Evolutionary conservation across 495 filamentous ascomycete genomes (phyloP).

Genomic region (Daldinia loculata): DNA sequence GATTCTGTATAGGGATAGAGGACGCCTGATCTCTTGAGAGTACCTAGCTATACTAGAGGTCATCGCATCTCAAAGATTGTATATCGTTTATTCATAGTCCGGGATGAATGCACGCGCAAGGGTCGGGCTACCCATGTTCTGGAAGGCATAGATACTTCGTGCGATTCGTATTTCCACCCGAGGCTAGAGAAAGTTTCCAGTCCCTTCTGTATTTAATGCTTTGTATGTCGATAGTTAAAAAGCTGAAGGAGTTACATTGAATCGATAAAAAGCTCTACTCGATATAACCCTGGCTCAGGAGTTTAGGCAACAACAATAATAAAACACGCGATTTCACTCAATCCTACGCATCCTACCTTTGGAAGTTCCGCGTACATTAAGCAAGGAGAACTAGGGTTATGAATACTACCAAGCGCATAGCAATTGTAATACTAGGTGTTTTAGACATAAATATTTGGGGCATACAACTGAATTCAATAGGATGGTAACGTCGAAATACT

Average conservation of each 20-base stretch:
- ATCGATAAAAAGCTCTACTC: not conserved
- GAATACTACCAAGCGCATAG: too few relatives aligned
- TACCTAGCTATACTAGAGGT: not conserved
- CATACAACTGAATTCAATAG: too few relatives aligned
- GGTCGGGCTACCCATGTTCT: not conserved
- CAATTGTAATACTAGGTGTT: too few relatives aligned
- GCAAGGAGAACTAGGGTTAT: too few relatives aligned
- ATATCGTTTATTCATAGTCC: not conserved
- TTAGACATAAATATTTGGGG: too few relatives aligned
- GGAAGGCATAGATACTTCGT: not conserved
- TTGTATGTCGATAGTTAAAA: not conserved
- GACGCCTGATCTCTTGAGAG: not conserved
- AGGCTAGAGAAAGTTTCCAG: not conserved
- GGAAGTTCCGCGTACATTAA: not conserved
- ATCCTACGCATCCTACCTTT: not conserved
- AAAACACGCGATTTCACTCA: not conserved
- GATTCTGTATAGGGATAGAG: not conserved
- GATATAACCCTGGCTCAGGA: not conserved
- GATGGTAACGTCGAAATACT: too few relatives aligned
- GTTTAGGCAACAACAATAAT: not conserved
- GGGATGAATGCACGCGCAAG: not conserved
- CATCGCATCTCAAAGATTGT: not conserved
- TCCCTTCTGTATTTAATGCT: not conserved
- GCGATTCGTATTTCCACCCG: not conserved
- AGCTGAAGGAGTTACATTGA: not conserved